Evolutionary conservation across 495 filamentous ascomycete genomes (phyloP).

Genomic region (Hypoxylon subgilvum): DNA sequence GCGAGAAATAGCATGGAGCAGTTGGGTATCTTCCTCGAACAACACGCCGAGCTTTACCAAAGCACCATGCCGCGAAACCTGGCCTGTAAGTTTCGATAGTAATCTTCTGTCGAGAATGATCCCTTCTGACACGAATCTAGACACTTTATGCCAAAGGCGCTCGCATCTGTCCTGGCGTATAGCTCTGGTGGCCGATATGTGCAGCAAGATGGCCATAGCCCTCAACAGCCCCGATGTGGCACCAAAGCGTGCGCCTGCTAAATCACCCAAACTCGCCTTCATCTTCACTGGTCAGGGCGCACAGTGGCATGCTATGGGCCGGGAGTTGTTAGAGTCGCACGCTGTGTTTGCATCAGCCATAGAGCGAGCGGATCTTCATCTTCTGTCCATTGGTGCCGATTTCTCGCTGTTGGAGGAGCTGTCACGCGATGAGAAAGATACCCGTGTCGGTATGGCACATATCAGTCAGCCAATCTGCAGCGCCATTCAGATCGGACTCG

Average conservation of each 20-base stretch:
- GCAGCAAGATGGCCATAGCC: constrained; percentile 41
- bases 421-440: constrained; percentile 44
- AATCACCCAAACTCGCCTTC: constrained; percentile 48
- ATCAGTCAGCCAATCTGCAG: constrained; percentile 58
- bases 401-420: constrained; percentile 47
- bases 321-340: constrained; percentile 53
- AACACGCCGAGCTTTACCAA: constrained; percentile 55
- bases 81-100: constrained; percentile 32
- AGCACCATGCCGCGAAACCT: constrained; percentile 48
- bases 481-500: constrained; percentile 58
- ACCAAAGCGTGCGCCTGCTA: constrained; percentile 35
- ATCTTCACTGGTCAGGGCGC: constrained; percentile 57
- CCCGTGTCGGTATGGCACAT: constrained; percentile 51
- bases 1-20: constrained; percentile 38
- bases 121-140: constrained; percentile 4
- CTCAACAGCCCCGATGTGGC: constrained; percentile 44
- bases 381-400: constrained; percentile 42
- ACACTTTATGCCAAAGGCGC: constrained; percentile 50
- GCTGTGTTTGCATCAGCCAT: constrained; percentile 46
- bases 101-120: neutral
- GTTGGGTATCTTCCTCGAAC: constrained; percentile 50
- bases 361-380: constrained; percentile 38
- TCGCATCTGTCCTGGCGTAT: constrained; percentile 49
- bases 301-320: constrained; percentile 62
- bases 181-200: constrained; percentile 46